Percentiles rank a stretch among this genome's conserved stretches.
Conservation (phyloP, 2,329 filamentous ascomycete genomes). For the Onygenales sp. region DNA sequence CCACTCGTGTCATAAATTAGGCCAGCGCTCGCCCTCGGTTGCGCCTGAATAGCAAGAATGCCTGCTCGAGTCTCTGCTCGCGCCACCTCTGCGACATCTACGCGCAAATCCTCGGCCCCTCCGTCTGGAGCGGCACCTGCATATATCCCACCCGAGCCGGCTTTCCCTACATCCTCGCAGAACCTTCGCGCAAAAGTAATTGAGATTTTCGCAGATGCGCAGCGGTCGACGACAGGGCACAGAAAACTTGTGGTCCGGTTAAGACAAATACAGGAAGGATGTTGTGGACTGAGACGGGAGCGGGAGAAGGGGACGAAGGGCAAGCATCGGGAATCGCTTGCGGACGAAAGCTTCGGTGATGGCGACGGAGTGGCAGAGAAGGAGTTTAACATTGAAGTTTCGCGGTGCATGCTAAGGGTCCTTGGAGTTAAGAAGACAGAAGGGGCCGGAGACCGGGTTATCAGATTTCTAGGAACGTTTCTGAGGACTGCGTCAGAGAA, state of each 20-base stretch:
- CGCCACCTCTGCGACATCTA: slow-evolving; percentile 18
- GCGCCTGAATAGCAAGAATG: slow-evolving; percentile 16
- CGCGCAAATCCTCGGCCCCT: slow-evolving; percentile 41
- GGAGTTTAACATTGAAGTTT: slow-evolving; percentile 80
- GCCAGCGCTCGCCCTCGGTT: not conserved
- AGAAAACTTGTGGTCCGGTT: slow-evolving; percentile 80
- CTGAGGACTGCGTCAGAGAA: slow-evolving; percentile 59
- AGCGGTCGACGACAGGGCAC: slow-evolving; percentile 81
- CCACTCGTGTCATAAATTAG: not conserved
- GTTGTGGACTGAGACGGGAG: slow-evolving; percentile 48
- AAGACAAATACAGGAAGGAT: slow-evolving; percentile 82
- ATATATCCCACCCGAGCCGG: slow-evolving; percentile 55
- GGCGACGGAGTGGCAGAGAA: slow-evolving; percentile 67
- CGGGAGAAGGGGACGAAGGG: slow-evolving; percentile 23
- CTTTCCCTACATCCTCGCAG: slow-evolving; percentile 29
- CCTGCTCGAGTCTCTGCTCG: slow-evolving; percentile 30
- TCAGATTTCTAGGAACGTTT: slow-evolving; percentile 83
- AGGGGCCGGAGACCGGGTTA: slow-evolving; percentile 70
- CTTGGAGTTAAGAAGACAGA: slow-evolving; percentile 90
- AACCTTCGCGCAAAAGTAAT: slow-evolving; percentile 65
- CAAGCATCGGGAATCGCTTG: slow-evolving; percentile 9
- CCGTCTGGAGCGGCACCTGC: slow-evolving; percentile 55
- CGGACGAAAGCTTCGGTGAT: slow-evolving; percentile 32
- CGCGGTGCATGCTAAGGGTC: slow-evolving; percentile 69
- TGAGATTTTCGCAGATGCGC: slow-evolving; percentile 67